Conservation (phyloP, 257 asterid species). For the Gentiana macrophylla region DNA sequence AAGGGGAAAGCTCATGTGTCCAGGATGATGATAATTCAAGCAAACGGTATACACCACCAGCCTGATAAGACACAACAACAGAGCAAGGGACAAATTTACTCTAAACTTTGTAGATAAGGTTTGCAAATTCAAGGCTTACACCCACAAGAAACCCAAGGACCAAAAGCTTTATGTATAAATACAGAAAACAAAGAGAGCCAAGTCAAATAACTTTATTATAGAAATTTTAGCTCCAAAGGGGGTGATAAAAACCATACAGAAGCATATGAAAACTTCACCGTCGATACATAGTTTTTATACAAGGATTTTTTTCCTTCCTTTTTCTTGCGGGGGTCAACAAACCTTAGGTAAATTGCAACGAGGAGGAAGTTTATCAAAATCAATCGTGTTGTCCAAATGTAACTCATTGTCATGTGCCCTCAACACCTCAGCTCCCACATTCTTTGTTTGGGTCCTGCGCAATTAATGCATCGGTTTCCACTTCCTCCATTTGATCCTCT, state of each 20-base stretch:
- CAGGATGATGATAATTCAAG: constrained; percentile 89
- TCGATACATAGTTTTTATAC: no score
- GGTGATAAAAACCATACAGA: no score
- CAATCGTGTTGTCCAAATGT: constrained; percentile 22
- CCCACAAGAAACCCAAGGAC: background rate
- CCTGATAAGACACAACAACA: constrained; percentile 30
- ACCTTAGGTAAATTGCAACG: constrained; percentile 68
- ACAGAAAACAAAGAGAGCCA: no score
- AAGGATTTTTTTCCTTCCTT: no score
- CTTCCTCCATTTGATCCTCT: no score
- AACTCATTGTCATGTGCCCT: constrained; percentile 21
- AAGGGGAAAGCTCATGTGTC: constrained; percentile 77
- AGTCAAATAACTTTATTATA: no score
- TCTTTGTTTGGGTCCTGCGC: constrained; percentile 2
- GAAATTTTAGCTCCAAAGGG: no score
- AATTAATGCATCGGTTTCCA: no score
- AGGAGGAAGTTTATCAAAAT: constrained; percentile 65
- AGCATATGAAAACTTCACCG: no score
- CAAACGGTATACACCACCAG: constrained; percentile 67
- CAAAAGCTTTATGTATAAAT: background rate
- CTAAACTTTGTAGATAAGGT: background rate
- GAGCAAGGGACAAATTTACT: background rate
- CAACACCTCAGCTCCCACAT: constrained; percentile 23
- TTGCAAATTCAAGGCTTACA: background rate
- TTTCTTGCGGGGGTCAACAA: background rate